Conservation (phyloP, 768 basidiomycete species). For the Suillus spraguei region DNA sequence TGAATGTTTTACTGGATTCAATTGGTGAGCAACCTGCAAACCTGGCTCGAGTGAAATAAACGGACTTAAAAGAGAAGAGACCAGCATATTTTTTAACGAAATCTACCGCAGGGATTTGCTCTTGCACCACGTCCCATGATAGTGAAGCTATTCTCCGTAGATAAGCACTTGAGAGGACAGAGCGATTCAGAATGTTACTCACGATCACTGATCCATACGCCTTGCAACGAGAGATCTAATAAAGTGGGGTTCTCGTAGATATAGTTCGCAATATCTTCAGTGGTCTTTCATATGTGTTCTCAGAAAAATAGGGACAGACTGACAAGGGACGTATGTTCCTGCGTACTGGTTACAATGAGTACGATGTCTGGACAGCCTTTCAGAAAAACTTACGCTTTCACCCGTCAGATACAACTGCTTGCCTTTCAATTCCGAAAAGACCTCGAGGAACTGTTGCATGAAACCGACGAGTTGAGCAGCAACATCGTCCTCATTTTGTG, state of each 20-base stretch:
- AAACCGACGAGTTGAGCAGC: conserved; percentile 59
- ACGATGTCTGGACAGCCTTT: background rate
- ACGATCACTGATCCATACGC: conserved; percentile 78
- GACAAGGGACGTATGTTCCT: conserved; percentile 66
- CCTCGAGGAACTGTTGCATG: conserved; percentile 72
- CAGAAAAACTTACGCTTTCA: conserved; percentile 60
- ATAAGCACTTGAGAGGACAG: background rate
- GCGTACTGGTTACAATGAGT: conserved; percentile 53
- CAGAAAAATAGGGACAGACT: conserved; percentile 22
- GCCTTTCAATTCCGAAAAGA: conserved; percentile 72
- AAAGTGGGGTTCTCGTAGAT: conserved; percentile 60
- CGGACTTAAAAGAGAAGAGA: conserved; percentile 75
- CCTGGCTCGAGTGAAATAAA: background rate
- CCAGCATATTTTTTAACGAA: conserved; percentile 75
- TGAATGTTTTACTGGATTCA: conserved; percentile 56
- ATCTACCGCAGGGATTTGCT: conserved; percentile 69
- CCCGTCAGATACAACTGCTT: conserved; percentile 73
- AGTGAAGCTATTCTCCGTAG: conserved; percentile 44
- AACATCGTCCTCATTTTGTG: conserved; percentile 57
- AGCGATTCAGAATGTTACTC: conserved; percentile 26
- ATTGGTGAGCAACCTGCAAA: background rate
- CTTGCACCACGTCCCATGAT: conserved; percentile 65
- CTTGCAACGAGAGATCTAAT: conserved; percentile 61
- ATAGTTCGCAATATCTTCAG: conserved; percentile 70
- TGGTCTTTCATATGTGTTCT: background rate